Conservation (phyloP, 805 yeast species). For the Kazachstania bromeliacearum region DNA sequence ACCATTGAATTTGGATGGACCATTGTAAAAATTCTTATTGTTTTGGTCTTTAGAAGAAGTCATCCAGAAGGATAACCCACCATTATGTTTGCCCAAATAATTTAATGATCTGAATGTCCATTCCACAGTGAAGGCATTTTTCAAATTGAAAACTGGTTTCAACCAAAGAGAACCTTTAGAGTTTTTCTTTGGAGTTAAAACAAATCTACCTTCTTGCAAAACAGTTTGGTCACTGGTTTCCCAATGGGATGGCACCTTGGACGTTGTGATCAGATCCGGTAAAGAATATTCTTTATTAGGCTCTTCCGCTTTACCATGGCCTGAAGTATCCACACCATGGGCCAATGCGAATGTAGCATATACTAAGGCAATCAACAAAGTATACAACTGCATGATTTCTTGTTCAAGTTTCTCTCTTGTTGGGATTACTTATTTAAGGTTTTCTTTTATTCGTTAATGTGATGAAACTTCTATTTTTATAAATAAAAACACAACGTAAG, state of each 20-base stretch:
- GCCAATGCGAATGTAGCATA: neutral
- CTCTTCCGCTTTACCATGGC: neutral
- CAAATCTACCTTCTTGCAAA: slow-evolving; percentile 44
- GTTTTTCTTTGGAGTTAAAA: slow-evolving; percentile 39
- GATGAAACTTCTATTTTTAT: too few species aligned
- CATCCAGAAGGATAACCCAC: slow-evolving; percentile 55
- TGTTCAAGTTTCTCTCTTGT: too few species aligned
- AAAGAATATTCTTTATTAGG: slow-evolving; percentile 19
- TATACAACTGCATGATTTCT: neutral
- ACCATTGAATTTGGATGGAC: slow-evolving; percentile 55
- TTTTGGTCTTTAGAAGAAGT: slow-evolving; percentile 23
- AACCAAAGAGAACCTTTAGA: slow-evolving; percentile 42
- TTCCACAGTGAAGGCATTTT: slow-evolving; percentile 44
- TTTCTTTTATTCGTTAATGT: too few species aligned
- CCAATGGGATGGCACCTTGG: slow-evolving; percentile 30
- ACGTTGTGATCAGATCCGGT: slow-evolving; percentile 32
- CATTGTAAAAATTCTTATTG: slow-evolving; percentile 38
- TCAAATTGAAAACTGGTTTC: slow-evolving; percentile 22
- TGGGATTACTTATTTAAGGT: too few species aligned
- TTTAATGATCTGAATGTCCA: slow-evolving; percentile 56
- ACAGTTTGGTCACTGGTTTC: slow-evolving; percentile 30
- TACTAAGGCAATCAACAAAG: neutral
- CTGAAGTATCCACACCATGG: neutral
- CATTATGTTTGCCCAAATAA: slow-evolving; percentile 34
- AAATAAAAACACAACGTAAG: too few species aligned